phyloP scores from a whole-genome alignment of 352 stramenopile species.

The Pythium sp. region DNA sequence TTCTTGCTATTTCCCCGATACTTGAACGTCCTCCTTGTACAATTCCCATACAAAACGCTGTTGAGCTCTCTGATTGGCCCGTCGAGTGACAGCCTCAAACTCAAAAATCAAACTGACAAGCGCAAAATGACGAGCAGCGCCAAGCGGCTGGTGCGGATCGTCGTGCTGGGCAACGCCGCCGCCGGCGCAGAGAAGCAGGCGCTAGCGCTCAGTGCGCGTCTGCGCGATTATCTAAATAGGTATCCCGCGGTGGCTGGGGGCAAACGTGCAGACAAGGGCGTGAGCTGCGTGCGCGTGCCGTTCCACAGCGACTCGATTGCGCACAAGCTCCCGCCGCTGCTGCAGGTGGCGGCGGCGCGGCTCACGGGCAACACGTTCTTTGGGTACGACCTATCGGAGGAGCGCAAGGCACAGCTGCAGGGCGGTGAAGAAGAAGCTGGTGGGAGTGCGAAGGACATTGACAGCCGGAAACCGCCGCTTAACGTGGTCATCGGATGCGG shows the following conservation, averaged over 20 bases:
- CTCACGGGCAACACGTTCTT: conserved; percentile 42
- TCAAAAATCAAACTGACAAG: background rate
- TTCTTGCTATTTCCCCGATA: background rate
- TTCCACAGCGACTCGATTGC: conserved; percentile 22
- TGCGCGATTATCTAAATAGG: conserved; percentile 22
- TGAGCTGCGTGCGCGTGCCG: conserved; percentile 37
- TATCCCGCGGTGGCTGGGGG: background rate
- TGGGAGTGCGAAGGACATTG: background rate
- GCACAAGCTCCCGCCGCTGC: conserved; percentile 34
- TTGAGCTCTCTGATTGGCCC: background rate
- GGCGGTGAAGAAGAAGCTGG: background rate
- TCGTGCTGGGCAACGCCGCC: conserved; percentile 71
- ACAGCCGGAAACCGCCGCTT: background rate
- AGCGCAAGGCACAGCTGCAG: conserved; percentile 4
- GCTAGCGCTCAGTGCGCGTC: conserved; percentile 42
- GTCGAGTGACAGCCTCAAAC: background rate
- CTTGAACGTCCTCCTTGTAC: background rate
- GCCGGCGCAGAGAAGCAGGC: conserved; percentile 78
- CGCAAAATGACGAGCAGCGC: conserved; percentile 7
- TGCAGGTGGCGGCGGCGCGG: conserved; percentile 38
- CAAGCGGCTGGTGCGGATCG: conserved; percentile 27
- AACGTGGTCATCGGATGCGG: conserved; percentile 71
- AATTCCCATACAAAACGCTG: background rate
- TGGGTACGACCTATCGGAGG: conserved; percentile 31
- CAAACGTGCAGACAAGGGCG: conserved; percentile 19